Evolutionary conservation across 2,329 filamentous ascomycete species (phyloP).

Genomic region (Magnaporthales sp.): DNA sequence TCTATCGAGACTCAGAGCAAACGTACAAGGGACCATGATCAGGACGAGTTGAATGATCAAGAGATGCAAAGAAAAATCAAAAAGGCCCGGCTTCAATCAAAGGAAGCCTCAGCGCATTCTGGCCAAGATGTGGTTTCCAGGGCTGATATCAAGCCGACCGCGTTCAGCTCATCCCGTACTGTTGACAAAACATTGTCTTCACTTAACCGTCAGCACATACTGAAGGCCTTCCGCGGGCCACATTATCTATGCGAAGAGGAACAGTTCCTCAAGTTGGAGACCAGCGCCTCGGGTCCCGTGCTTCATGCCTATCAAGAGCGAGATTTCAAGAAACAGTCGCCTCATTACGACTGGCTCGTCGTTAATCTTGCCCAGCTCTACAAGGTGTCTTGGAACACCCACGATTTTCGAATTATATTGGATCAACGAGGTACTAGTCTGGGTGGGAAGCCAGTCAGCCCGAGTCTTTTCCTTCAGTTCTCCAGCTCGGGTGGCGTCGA

Average conservation of each 20-base stretch:
- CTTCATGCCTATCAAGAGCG: neutral
- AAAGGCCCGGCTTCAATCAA: neutral
- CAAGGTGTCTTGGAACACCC: neutral
- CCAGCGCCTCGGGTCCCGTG: neutral
- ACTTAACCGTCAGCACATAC: neutral
- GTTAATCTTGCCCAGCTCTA: neutral
- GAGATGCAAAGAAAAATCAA: neutral
- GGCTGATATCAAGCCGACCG: neutral
- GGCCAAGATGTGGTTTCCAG: neutral
- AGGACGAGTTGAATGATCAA: neutral
- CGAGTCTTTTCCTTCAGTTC: conserved; percentile 8
- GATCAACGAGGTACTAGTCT: neutral
- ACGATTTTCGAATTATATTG: neutral
- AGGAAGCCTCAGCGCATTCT: neutral
- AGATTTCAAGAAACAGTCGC: neutral
- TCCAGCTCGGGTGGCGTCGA: neutral
- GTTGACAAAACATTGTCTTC: neutral
- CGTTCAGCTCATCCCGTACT: neutral
- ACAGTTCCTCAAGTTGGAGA: neutral
- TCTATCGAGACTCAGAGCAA: neutral
- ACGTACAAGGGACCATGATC: neutral
- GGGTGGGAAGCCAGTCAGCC: neutral
- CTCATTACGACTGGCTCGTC: conserved; percentile 2
- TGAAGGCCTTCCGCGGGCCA: neutral
- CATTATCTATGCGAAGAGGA: neutral